These are phyloP conservation scores for Aspergillus aculeatus DNA, from an alignment of 2,329 filamentous ascomycete genomes.

Conservation along the genomic window DNA sequence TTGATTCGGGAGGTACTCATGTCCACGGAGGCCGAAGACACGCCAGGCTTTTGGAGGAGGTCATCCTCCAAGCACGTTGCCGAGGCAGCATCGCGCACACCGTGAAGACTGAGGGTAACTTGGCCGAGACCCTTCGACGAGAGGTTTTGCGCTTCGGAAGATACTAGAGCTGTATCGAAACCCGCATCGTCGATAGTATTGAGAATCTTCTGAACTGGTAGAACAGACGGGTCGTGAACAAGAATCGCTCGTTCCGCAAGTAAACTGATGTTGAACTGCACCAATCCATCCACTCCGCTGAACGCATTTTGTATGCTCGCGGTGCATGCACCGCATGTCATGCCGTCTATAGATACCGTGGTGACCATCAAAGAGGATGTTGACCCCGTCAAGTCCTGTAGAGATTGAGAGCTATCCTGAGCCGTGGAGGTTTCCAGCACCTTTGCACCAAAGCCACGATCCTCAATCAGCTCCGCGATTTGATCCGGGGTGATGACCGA, in stretches of 20 bases:
- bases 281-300: slow-evolving; percentile 69
- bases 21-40: slow-evolving; percentile 71
- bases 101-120: slow-evolving; percentile 81
- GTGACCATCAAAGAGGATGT: slow-evolving; percentile 60
- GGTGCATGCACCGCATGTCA: slow-evolving; percentile 97
- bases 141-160: slow-evolving; percentile 64
- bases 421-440: slow-evolving; percentile 68
- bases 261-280: slow-evolving; percentile 92
- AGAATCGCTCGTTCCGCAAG: slow-evolving; percentile 89
- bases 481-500: slow-evolving; percentile 52
- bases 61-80: slow-evolving; percentile 69
- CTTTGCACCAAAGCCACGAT: slow-evolving; percentile 75
- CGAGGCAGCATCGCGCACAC: slow-evolving; percentile 68
- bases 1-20: slow-evolving; percentile 71
- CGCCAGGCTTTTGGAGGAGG: slow-evolving; percentile 65
- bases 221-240: slow-evolving; percentile 71
- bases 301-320: slow-evolving; percentile 86
- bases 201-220: slow-evolving; percentile 71
- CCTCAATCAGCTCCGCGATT: slow-evolving; percentile 60
- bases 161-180: slow-evolving; percentile 81
- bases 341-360: slow-evolving; percentile 86
- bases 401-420: slow-evolving; percentile 30
- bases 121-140: slow-evolving; percentile 58
- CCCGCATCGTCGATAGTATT: slow-evolving; percentile 86
- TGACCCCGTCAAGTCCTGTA: slow-evolving; percentile 32